phyloP scores from a whole-genome alignment of 1,139 yeast genomes.

The Debaryomyces robertsiae region DNA sequence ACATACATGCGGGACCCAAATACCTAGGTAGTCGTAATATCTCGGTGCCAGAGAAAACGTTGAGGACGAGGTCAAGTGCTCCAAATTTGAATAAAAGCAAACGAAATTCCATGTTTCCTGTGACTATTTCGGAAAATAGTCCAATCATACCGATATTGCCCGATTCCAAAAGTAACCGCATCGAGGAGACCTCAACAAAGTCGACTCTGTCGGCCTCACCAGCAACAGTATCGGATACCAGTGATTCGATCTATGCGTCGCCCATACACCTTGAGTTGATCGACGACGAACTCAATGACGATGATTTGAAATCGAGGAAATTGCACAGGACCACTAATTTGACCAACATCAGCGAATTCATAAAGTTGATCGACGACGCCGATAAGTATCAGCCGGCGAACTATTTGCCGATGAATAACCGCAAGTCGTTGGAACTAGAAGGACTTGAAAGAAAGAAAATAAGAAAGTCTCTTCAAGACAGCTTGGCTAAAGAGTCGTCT shows the following conservation, averaged over 20 bases:
- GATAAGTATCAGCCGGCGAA: slow-evolving; percentile 9
- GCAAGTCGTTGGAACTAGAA: slow-evolving; percentile 32
- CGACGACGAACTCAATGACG: slow-evolving; percentile 13
- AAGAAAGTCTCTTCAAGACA: slow-evolving; percentile 19
- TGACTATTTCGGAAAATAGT: neutral
- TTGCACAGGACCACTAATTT: slow-evolving; percentile 28
- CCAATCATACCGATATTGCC: slow-evolving; percentile 9
- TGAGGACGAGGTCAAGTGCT: slow-evolving; percentile 28
- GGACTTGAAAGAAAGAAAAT: slow-evolving; percentile 21
- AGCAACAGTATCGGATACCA: slow-evolving; percentile 1
- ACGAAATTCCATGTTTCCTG: slow-evolving; percentile 11
- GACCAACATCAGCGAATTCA: slow-evolving; percentile 26
- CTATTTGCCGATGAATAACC: slow-evolving; percentile 24
- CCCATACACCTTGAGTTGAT: slow-evolving; percentile 8
- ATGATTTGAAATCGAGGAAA: slow-evolving; percentile 11
- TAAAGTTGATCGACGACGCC: slow-evolving; percentile 20
- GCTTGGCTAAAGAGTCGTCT: slow-evolving; percentile 15
- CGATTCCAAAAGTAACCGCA: slow-evolving; percentile 9
- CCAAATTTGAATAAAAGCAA: slow-evolving; percentile 22
- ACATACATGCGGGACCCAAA: slow-evolving; percentile 7
- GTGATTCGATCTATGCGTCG: slow-evolving; percentile 3
- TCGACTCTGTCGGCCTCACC: neutral
- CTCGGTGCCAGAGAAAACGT: slow-evolving; percentile 13
- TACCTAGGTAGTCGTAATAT: slow-evolving; percentile 5
- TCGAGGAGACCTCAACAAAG: slow-evolving; percentile 8